These are phyloP conservation scores for Ogataea trehalophila DNA, from an alignment of 805 yeast genomes.

Conservation along the genomic window DNA sequence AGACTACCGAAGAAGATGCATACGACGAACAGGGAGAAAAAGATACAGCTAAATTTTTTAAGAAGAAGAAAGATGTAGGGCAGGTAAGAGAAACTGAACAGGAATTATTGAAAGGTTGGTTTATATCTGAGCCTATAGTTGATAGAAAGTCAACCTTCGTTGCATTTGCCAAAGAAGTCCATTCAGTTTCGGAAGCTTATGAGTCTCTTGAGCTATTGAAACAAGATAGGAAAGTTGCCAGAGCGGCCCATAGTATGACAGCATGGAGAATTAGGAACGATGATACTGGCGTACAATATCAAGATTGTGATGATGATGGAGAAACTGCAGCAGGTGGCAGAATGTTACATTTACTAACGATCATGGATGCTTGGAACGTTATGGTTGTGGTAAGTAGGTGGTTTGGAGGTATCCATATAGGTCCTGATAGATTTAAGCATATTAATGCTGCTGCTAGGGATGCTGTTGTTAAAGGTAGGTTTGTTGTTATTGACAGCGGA, in stretches of 20 bases:
- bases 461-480: conserved; percentile 65
- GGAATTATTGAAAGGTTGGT: conserved; percentile 70
- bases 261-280: conserved; percentile 74
- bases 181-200: conserved; percentile 64
- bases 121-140: conserved; percentile 63
- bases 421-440: conserved; percentile 92
- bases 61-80: conserved; percentile 1
- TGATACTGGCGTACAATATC: conserved; percentile 50
- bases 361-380: conserved; percentile 77
- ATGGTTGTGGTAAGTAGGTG: conserved; percentile 85
- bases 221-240: conserved; percentile 59
- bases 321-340: conserved; percentile 95
- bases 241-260: conserved; percentile 75
- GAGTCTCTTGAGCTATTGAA: conserved; percentile 46
- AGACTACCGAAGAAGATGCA: conserved; percentile 10
- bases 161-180: conserved; percentile 63
- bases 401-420: conserved; percentile 89
- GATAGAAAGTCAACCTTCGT: conserved; percentile 86
- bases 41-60: conserved; percentile 13
- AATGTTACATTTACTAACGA: conserved; percentile 67
- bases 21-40: conserved; percentile 28
- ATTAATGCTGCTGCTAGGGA: conserved; percentile 86
- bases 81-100: conserved; percentile 5
- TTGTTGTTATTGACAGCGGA: conserved; percentile 18
- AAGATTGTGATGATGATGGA: conserved; percentile 96